A percentile compares a stretch with the other conserved stretches of the same genome.
phyloP scores from a whole-genome alignment of 2,329 filamentous ascomycete species.

The Aspergillus sp. region DNA sequence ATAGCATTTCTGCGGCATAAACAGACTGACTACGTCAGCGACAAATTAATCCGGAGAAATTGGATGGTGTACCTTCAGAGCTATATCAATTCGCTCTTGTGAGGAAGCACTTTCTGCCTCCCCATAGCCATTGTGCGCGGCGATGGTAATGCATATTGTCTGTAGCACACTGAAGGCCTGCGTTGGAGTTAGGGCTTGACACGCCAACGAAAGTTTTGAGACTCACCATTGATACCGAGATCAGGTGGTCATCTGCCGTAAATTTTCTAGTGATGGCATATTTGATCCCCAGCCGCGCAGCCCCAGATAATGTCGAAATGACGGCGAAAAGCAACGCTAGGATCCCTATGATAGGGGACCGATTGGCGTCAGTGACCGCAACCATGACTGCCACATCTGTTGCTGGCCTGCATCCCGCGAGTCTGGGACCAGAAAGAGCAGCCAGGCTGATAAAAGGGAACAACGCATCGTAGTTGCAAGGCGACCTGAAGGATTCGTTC shows the following conservation, averaged over 20 bases:
- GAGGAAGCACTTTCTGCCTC: not conserved
- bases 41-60: not conserved
- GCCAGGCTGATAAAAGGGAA: not conserved
- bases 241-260: not conserved
- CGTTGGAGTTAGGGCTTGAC: not conserved
- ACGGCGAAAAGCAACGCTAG: not conserved
- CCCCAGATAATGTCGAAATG: not conserved
- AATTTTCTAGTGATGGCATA: not conserved
- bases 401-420: not conserved
- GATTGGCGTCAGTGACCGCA: not conserved
- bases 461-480: not conserved
- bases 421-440: not conserved
- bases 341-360: constrained; percentile 1
- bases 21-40: not conserved
- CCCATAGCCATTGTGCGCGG: not conserved
- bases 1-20: not conserved
- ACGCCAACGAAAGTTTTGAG: not conserved
- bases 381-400: not conserved
- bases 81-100: not conserved
- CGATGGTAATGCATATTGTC: not conserved
- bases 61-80: not conserved
- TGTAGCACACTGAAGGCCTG: not conserved
- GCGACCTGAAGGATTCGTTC: not conserved
- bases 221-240: not conserved
- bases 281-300: not conserved